Base-by-base conservation (phyloP, 2,329 filamentous ascomycete genomes). In the Hymenoscyphus scutula region DNA sequence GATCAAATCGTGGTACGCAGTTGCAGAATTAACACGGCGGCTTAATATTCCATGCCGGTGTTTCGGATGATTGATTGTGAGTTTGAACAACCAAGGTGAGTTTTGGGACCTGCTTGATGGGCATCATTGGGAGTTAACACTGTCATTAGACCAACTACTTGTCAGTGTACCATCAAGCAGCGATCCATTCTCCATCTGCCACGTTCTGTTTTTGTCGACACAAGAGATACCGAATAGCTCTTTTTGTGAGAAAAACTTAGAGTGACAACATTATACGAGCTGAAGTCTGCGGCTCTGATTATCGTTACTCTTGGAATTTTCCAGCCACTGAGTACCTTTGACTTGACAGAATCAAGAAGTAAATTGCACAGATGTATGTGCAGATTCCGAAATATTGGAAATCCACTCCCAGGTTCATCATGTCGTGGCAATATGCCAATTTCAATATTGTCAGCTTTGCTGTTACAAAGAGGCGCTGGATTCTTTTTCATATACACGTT, bases 311-410 rank as follows among this genome's bases (percentile, higher is more conserved):
- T 23, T 23, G 4, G 19, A 23, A 13, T 25, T 23, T 51, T 51
- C 5, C 45, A 51, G 19, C 41, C 19, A 48, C 41, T n/a, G 10
- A 23, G 41, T n/a, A 19, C 41, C n/a, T 48, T 48, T 10, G n/a
- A 48, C 19, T 51, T 25, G 45, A 51, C 45, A 51, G 45, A 51
- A 23, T 25, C 23, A 51, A 37, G 34, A 51, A 51, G 19, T 19
- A 51, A 51, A 13, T 51, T 23, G 45, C 45, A 23, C 45, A 51
- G 8, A 51, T 29, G 19, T 51, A 51, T 23, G 10, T 10, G 45
- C 27, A 51, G 45, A 51, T 51, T 51, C 45, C 45, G 45, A 51
- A 51, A 19, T 51, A 13, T 51, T 51, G 45, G 45, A 51, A 10
- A 51, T 25, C 45, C 23, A 23, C 25, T 51, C 45, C 41, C n/a